A percentile compares a stretch with the other conserved stretches of the same genome.
Conservation (phyloP, 371 early-diverging fungal genomes). For the Rhizopus delemar region DNA sequence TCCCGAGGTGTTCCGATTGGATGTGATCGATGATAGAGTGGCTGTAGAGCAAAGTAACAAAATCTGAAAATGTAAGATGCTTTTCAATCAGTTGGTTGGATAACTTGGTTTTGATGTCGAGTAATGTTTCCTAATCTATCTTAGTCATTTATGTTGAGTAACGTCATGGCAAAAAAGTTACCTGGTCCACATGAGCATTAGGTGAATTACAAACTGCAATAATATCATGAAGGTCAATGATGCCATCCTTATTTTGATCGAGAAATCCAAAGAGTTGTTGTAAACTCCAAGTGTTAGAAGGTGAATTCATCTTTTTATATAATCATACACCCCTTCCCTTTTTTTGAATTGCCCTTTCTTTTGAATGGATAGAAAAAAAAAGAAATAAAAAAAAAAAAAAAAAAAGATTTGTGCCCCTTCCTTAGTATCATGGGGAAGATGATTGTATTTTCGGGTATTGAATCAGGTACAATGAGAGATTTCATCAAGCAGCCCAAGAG, state of each 20-base stretch:
- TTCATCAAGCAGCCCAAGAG: too few species aligned
- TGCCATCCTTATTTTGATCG: constrained; percentile 62
- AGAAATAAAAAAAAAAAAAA: neutral
- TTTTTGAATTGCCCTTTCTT: neutral
- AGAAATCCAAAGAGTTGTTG: constrained; percentile 56
- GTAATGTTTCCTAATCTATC: neutral
- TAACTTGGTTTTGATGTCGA: neutral
- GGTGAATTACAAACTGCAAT: constrained; percentile 45
- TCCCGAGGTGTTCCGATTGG: constrained; percentile 41
- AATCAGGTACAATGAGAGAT: too few species aligned
- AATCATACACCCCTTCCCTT: constrained; percentile 1
- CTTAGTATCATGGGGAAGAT: too few species aligned
- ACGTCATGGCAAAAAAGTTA: neutral
- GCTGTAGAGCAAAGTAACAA: constrained; percentile 30
- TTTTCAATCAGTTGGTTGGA: constrained; percentile 1
- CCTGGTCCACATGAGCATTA: constrained; percentile 42
- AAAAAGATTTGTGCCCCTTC: neutral
- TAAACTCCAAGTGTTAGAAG: constrained; percentile 41
- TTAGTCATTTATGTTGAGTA: too few species aligned
- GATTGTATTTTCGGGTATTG: too few species aligned
- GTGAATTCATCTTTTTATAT: constrained; percentile 13
- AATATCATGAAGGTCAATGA: constrained; percentile 58
- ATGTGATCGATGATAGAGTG: constrained; percentile 34
- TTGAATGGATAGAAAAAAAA: neutral
- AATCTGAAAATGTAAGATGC: constrained; percentile 34